Evolutionary conservation across 192 early-diverging fungal species (phyloP).

Genomic region (Spizellomyces sp.): DNA sequence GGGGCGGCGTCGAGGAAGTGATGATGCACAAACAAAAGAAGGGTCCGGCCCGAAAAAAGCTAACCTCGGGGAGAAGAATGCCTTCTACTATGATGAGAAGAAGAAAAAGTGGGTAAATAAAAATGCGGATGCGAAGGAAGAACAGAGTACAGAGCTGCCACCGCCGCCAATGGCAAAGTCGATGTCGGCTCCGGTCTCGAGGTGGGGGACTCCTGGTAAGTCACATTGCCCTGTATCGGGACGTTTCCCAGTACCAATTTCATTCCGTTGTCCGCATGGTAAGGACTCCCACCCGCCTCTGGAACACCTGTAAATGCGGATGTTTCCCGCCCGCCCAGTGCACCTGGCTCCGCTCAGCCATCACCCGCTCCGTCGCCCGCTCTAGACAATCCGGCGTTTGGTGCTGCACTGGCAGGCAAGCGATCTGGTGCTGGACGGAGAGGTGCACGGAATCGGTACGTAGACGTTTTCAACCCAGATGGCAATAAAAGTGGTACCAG

Average conservation of each 20-base stretch:
- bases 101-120: conserved; percentile 89
- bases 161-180: conserved; percentile 46
- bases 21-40: conserved; percentile 7
- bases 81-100: conserved; percentile 86
- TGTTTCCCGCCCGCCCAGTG: too few relatives aligned
- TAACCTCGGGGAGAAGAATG: conserved; percentile 82
- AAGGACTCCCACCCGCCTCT: too few relatives aligned
- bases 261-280: too few relatives aligned
- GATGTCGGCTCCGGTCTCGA: conserved; percentile 19
- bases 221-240: not conserved
- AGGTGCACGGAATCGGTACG: conserved; percentile 49
- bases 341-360: too few relatives aligned
- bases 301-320: too few relatives aligned
- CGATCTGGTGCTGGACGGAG: conserved; percentile 26
- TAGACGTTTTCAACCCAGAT: conserved; percentile 53
- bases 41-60: conserved; percentile 63
- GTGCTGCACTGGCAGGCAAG: not conserved
- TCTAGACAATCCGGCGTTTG: too few relatives aligned
- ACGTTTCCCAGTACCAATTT: too few relatives aligned
- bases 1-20: conserved; percentile 26
- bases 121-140: conserved; percentile 47
- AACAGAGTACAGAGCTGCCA: conserved; percentile 24
- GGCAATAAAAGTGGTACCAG: conserved; percentile 4
- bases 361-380: too few relatives aligned
- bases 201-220: not conserved